Percentiles rank a stretch among this genome's conserved stretches.
phyloP scores from a whole-genome alignment of 2,329 filamentous ascomycete species.

The Ophiostoma angusticollis region DNA sequence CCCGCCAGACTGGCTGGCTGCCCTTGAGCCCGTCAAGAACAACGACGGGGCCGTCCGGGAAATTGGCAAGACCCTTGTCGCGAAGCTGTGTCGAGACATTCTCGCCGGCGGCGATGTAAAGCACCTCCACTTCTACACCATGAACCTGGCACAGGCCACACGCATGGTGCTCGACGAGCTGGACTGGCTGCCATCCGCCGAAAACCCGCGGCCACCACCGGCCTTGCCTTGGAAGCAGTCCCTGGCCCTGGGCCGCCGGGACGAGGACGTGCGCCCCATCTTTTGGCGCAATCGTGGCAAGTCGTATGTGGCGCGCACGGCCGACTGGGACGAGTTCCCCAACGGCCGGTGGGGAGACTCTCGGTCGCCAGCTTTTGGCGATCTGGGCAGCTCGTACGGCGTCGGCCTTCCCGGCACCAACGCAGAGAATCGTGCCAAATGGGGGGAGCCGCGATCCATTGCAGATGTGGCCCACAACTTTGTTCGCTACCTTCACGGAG shows the following conservation, averaged over 20 bases:
- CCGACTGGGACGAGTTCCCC: conserved; percentile 98
- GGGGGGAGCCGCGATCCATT: conserved; percentile 73
- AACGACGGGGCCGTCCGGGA: conserved; percentile 88
- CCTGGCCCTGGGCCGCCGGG: conserved; percentile 72
- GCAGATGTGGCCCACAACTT: conserved; percentile 75
- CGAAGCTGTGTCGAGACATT: conserved; percentile 79
- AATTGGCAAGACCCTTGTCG: conserved; percentile 74
- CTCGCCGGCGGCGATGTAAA: conserved; percentile 62
- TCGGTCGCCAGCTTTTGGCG: conserved; percentile 88
- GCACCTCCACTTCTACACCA: conserved; percentile 96
- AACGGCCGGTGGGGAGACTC: conserved; percentile 98
- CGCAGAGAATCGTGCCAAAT: conserved; percentile 88
- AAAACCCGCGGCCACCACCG: conserved; percentile 63
- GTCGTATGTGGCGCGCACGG: conserved; percentile 87
- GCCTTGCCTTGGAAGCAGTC: conserved; percentile 95
- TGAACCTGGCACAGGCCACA: conserved; percentile 93
- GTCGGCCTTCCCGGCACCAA: conserved; percentile 90
- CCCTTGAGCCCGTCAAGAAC: conserved; percentile 87
- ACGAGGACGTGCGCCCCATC: conserved; percentile 92
- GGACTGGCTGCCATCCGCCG: conserved; percentile 61
- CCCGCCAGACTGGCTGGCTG: conserved; percentile 66
- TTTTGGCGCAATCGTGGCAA: conserved; percentile 98
- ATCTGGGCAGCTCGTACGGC: conserved; percentile 83
- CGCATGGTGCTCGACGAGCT: conserved; percentile 90
- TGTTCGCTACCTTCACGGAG: conserved; percentile 68